These are phyloP conservation scores for Reutealis trisperma DNA, from an alignment of 345 rosid genomes.

Conservation along the genomic window DNA sequence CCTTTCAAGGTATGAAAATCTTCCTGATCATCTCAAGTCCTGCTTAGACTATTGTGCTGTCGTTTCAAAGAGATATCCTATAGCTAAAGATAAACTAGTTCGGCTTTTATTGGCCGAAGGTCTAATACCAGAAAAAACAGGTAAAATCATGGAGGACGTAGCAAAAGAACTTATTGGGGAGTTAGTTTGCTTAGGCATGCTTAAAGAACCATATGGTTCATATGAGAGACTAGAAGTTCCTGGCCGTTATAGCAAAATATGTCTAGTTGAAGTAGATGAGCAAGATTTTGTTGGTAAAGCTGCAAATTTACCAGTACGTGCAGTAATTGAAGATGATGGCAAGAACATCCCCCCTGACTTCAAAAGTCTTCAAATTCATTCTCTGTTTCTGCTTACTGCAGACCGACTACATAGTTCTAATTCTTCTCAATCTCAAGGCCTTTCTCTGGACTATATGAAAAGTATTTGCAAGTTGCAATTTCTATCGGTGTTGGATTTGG, in stretches of 20 bases:
- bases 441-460: constrained; percentile 16
- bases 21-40: background rate
- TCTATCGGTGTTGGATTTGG: constrained; percentile 20
- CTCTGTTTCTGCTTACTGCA: background rate
- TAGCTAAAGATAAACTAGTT: background rate
- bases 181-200: constrained; percentile 3
- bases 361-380: background rate
- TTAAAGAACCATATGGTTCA: background rate
- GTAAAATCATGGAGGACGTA: background rate
- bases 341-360: background rate
- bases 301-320: background rate
- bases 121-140: background rate
- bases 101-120: constrained; percentile 10
- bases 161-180: background rate
- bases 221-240: background rate
- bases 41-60: background rate
- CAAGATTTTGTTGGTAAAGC: background rate
- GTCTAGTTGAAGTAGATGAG: background rate
- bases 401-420: background rate
- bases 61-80: background rate
- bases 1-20: background rate
- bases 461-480: constrained; percentile 14
- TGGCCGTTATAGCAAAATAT: background rate
- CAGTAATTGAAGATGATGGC: background rate
- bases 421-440: background rate